Percentiles rank a stretch among this genome's conserved stretches.
These are phyloP conservation scores for Aspergillus piperis DNA, from an alignment of 2,329 filamentous ascomycete species.

Conservation along the genomic window DNA sequence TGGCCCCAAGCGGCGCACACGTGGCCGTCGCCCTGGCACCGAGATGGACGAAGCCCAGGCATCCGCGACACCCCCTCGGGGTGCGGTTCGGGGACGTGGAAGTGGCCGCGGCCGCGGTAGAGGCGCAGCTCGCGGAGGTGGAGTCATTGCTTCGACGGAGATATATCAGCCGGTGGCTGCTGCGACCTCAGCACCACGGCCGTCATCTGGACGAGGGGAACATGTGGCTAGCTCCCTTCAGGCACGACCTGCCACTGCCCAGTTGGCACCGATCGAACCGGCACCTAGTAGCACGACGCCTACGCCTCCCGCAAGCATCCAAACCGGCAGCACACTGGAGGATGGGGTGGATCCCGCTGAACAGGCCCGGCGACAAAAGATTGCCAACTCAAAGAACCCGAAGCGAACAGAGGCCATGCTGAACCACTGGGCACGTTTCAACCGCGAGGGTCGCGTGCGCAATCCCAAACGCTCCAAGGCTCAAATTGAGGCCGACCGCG, in stretches of 20 bases:
- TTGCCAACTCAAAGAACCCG: constrained; percentile 47
- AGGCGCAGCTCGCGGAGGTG: constrained; percentile 25
- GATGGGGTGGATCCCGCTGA: constrained; percentile 33
- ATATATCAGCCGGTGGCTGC: constrained; percentile 13
- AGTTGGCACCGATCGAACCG: constrained; percentile 25
- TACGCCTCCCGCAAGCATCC: constrained; percentile 12
- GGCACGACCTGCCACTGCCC: constrained; percentile 19
- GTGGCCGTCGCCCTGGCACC: constrained; percentile 29
- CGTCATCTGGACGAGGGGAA: constrained; percentile 11
- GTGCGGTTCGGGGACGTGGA: constrained; percentile 27
- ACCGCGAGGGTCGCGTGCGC: constrained; percentile 44
- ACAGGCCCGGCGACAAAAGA: constrained; percentile 40
- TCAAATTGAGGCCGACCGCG: constrained; percentile 45
- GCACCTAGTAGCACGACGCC: constrained; percentile 15
- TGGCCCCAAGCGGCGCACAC: constrained; percentile 36
- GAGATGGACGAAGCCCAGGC: constrained; percentile 24
- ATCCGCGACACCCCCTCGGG: constrained; percentile 16
- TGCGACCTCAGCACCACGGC: constrained; percentile 5
- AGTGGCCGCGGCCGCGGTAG: constrained; percentile 34
- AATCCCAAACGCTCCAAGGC: constrained; percentile 49
- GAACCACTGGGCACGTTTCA: constrained; percentile 48
- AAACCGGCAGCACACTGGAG: constrained; percentile 20
- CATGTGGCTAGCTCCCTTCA: constrained; percentile 14
- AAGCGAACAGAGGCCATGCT: constrained; percentile 49
- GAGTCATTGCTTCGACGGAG: constrained; percentile 27